A percentile compares a stretch with the other conserved stretches of the same genome.
Conservation (phyloP, 2,329 filamentous ascomycete species). For the Fusarium paranaense region DNA sequence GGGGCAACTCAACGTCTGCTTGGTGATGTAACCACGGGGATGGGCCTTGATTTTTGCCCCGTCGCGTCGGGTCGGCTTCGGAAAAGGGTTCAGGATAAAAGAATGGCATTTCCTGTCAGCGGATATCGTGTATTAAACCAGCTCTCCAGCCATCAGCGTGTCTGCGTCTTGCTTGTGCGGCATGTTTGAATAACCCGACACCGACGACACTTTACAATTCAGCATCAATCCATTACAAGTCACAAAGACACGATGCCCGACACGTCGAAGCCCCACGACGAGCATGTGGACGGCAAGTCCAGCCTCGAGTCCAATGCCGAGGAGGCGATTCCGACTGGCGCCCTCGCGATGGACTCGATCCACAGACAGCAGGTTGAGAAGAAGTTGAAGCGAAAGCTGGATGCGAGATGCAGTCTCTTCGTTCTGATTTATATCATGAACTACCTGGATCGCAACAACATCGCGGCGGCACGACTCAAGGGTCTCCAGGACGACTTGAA, state of each 20-base stretch:
- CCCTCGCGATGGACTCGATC: constrained; percentile 53
- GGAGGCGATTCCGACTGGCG: constrained; percentile 11
- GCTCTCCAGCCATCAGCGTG: too few relatives aligned
- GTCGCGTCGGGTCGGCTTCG: neutral
- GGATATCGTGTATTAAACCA: neutral
- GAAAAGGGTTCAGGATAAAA: constrained; percentile 11
- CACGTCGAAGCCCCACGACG: constrained; percentile 20
- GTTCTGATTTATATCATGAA: constrained; percentile 82
- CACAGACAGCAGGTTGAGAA: constrained; percentile 69
- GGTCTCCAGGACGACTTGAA: constrained; percentile 71
- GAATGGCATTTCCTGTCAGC: neutral
- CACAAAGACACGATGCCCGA: constrained; percentile 11
- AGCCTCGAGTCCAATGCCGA: constrained; percentile 32
- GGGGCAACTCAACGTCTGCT: constrained; percentile 8
- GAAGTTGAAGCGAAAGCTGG: constrained; percentile 76
- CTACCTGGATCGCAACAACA: constrained; percentile 77
- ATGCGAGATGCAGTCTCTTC: constrained; percentile 74
- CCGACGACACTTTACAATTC: neutral
- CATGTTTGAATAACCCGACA: neutral
- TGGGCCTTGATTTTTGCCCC: neutral
- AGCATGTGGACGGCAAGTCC: constrained; percentile 31
- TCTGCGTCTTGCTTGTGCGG: neutral
- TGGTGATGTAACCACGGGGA: constrained; percentile 24
- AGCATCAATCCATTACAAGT: neutral
- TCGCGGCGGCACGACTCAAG: constrained; percentile 73